Evolutionary conservation across 495 filamentous ascomycete species (phyloP).

Genomic region (Chaetomium fimeti): DNA sequence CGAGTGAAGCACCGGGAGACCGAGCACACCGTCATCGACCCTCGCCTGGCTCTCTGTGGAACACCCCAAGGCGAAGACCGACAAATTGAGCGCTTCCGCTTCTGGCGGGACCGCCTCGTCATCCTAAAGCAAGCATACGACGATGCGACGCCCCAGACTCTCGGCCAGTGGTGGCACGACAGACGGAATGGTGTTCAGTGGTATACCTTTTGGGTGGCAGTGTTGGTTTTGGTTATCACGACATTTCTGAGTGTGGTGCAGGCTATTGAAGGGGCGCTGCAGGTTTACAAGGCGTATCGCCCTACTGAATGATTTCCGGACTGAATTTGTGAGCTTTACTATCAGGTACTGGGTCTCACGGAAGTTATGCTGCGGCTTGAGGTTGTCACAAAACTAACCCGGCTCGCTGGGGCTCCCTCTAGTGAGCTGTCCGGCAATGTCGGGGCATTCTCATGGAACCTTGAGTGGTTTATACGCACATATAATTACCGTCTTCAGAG

Average conservation of each 20-base stretch:
- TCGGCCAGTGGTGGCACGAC: constrained; percentile 53
- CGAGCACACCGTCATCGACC: constrained; percentile 2
- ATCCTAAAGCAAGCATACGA: constrained; percentile 55
- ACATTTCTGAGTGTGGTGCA: constrained; percentile 54
- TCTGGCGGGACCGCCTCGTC: constrained; percentile 53
- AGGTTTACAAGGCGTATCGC: not conserved
- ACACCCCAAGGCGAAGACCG: not conserved
- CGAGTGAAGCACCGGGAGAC: not conserved
- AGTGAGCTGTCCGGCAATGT: too few relatives aligned
- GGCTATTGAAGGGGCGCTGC: constrained; percentile 4
- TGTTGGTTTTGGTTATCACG: constrained; percentile 44
- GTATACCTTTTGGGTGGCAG: constrained; percentile 54
- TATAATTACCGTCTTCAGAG: too few relatives aligned
- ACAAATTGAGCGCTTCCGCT: constrained; percentile 44
- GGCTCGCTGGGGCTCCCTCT: too few relatives aligned
- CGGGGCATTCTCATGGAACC: too few relatives aligned
- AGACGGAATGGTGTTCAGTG: constrained; percentile 51
- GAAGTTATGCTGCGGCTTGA: too few relatives aligned
- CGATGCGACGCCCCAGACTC: constrained; percentile 44
- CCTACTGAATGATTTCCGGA: too few relatives aligned
- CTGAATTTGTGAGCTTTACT: too few relatives aligned
- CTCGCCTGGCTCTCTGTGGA: not conserved
- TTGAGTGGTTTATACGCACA: too few relatives aligned
- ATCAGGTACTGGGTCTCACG: too few relatives aligned
- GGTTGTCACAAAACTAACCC: too few relatives aligned